Evolutionary conservation across 306 rosid genomes (phyloP), one percentile per base, ranked within the genome.

Genomic region (Adenanthera pavonina): DNA sequence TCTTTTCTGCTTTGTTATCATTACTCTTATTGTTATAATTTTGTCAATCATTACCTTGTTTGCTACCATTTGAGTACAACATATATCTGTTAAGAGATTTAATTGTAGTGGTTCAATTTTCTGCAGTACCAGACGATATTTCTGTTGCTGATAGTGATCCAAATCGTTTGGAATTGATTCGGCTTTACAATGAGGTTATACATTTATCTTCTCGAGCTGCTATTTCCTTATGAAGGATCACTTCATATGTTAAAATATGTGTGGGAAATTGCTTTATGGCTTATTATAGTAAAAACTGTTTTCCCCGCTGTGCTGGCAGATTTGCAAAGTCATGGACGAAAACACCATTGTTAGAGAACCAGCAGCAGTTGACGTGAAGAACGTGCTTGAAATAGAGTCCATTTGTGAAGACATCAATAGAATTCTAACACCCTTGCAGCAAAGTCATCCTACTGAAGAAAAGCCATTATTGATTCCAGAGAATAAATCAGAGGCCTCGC

Each of bases 101-200:
- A 80, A 57, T 67, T 68, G 77, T 48, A 56, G 9, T 79, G 75
- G 47, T 65, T 17, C 78, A 70, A 70, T 75, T 84, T 75, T 77
- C 69, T 86, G 88, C 91, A 93, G 99, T 83, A 84, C 40, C 90
- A 8, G 97, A 85, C 81, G 93, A 92, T 82, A 84, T 87, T 83
- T 82, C 89, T 25, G 83, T 86, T 69, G 90, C 90, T 25, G 94
- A 93, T 70, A 49, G 83, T 46, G 87, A 93, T 82, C 87, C 91
- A 19, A 91, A 89, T 81, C 94, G 93, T 35, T 56, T 84, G 82
- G 88, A 93, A 77, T 81, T 96, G 82, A 86, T 86, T 82, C 91
- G 81, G 30, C 94, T 96, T 78, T 96, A 93, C 83, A 93, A 93
- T 9, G 87, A 93, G 94, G 99, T 93, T 86, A 72, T 14, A 49